Percentiles rank a stretch among this genome's conserved stretches.
phyloP scores from a whole-genome alignment of 257 asterid genomes.

The Buddleja alternifolia region DNA sequence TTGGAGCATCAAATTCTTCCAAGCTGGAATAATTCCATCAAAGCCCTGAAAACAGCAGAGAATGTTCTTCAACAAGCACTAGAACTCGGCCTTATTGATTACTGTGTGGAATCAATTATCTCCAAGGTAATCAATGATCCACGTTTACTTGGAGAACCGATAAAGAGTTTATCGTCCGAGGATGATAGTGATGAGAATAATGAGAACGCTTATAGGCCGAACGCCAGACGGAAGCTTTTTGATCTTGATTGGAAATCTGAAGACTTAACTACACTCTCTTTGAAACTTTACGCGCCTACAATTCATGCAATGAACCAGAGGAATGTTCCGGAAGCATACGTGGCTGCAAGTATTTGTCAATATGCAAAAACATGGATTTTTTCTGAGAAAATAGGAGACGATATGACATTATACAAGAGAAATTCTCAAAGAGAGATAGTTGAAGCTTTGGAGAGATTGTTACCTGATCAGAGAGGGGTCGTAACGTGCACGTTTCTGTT shows the following conservation, averaged over 20 bases:
- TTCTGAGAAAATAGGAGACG: slow-evolving; percentile 36
- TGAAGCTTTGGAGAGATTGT: slow-evolving; percentile 56
- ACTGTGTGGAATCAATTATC: slow-evolving; percentile 57
- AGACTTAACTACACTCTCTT: slow-evolving; percentile 53
- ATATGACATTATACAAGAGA: slow-evolving; percentile 20
- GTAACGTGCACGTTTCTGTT: slow-evolving; percentile 54
- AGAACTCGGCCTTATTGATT: slow-evolving; percentile 52
- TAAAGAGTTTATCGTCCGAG: slow-evolving; percentile 24
- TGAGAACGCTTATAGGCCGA: slow-evolving; percentile 38
- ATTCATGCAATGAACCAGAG: slow-evolving; percentile 46
- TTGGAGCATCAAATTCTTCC: slow-evolving; percentile 49
- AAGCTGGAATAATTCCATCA: slow-evolving; percentile 70
- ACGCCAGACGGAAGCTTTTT: slow-evolving; percentile 64
- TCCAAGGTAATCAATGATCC: slow-evolving; percentile 55
- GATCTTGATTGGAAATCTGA: slow-evolving; percentile 52
- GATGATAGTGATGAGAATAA: slow-evolving; percentile 40
- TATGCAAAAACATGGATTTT: slow-evolving; percentile 66
- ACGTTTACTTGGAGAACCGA: slow-evolving; percentile 62
- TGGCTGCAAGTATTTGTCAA: slow-evolving; percentile 50
- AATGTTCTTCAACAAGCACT: slow-evolving; percentile 51
- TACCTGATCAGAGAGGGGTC: slow-evolving; percentile 45
- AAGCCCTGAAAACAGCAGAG: slow-evolving; percentile 62
- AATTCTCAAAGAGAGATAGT: slow-evolving; percentile 52
- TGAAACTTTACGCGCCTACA: slow-evolving; percentile 53
- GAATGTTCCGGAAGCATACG: slow-evolving; percentile 51